Percentiles rank a stretch among this genome's conserved stretches.
These are phyloP conservation scores for Trichoderma reesei DNA, from an alignment of 495 filamentous ascomycete species.

Conservation along the genomic window DNA sequence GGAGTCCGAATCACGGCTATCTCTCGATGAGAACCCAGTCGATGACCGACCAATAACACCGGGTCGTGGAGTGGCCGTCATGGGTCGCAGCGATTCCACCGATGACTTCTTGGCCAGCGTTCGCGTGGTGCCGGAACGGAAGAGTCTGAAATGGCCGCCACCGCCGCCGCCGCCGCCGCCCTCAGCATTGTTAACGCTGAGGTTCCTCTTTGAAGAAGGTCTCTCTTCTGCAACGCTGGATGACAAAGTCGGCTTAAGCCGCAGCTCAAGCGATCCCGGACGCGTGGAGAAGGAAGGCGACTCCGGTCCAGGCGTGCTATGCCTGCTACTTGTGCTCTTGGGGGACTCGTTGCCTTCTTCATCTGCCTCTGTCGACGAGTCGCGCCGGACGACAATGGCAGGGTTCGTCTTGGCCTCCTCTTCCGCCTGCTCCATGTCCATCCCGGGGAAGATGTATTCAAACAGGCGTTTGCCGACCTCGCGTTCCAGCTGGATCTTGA, in stretches of 20 bases:
- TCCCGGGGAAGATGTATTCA: conserved; percentile 92
- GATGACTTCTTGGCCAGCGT: conserved; percentile 52
- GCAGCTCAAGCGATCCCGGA: conserved; percentile 61
- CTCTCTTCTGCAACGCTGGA: conserved; percentile 39
- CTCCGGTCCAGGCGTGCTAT: conserved; percentile 24
- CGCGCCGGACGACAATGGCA: conserved; percentile 13
- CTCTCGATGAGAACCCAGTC: conserved; percentile 34
- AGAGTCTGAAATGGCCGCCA: conserved; percentile 37
- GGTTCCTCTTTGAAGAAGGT: conserved; percentile 38
- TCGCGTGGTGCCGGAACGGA: conserved; percentile 34
- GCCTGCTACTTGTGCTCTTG: conserved; percentile 17
- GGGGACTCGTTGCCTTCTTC: conserved; percentile 21
- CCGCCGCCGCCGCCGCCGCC: conserved; percentile 14
- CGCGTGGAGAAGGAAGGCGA: conserved; percentile 37
- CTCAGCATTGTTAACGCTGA: conserved; percentile 38
- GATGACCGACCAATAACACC: conserved; percentile 39
- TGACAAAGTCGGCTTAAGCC: conserved; percentile 67
- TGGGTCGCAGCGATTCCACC: conserved; percentile 50
- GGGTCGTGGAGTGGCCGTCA: conserved; percentile 31
- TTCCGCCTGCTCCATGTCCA: conserved; percentile 53
- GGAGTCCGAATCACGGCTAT: conserved; percentile 32
- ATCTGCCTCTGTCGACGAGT: conserved; percentile 24
- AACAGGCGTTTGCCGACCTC: conserved; percentile 92
- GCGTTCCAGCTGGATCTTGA: conserved; percentile 88
- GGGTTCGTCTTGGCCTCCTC: conserved; percentile 29